Conservation (phyloP, 345 rosid species). For the Hirschfeldia incana region DNA sequence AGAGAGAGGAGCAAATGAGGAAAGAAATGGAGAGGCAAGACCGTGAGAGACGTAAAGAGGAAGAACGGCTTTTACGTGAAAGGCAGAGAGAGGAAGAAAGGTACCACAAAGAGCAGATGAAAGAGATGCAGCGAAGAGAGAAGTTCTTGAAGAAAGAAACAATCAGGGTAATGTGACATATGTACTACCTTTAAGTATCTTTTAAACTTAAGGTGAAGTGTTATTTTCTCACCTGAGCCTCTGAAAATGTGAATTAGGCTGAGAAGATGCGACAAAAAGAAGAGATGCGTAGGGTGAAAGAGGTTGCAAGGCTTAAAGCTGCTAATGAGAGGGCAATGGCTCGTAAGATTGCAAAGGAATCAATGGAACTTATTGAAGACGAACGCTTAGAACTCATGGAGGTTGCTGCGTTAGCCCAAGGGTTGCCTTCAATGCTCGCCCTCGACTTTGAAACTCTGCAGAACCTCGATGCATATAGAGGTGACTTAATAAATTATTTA, state of each 20-base stretch:
- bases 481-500: conserved; percentile 37
- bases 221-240: conserved; percentile 14
- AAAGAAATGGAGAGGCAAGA: conserved; percentile 89
- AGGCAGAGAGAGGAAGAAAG: conserved; percentile 94
- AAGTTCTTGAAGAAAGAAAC: conserved; percentile 82
- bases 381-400: conserved; percentile 95
- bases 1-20: conserved; percentile 82
- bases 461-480: conserved; percentile 72
- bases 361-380: conserved; percentile 80
- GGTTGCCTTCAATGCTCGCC: conserved; percentile 61
- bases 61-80: conserved; percentile 85
- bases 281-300: conserved; percentile 75
- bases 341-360: conserved; percentile 86
- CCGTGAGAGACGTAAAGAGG: conserved; percentile 92
- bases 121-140: conserved; percentile 86
- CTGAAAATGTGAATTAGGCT: conserved; percentile 53
- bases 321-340: conserved; percentile 89
- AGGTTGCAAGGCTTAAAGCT: conserved; percentile 82
- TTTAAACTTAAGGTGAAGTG: background rate
- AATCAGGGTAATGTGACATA: conserved; percentile 56
- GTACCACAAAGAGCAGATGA: conserved; percentile 72
- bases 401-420: conserved; percentile 64
- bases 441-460: conserved; percentile 76
- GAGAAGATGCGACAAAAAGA: conserved; percentile 85
- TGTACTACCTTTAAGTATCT: conserved; percentile 9